Conservation (phyloP, 1,284 basidiomycete species). For the Blastosporella zonata region DNA sequence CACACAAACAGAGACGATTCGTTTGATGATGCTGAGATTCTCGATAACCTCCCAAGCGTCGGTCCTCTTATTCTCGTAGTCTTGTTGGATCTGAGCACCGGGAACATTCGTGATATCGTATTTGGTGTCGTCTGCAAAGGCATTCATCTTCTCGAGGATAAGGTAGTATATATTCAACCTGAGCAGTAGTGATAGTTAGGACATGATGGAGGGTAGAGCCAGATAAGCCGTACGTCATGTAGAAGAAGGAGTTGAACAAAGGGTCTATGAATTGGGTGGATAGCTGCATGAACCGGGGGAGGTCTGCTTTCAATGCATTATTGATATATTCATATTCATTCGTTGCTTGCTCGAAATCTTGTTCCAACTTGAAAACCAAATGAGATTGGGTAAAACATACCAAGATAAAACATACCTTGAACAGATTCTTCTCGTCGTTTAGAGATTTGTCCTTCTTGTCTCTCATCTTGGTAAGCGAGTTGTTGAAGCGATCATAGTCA, state of each 20-base stretch:
- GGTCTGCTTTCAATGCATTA: slow-evolving; percentile 86
- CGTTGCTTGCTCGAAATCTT: slow-evolving; percentile 94
- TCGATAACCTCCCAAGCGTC: slow-evolving; percentile 80
- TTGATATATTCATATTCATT: slow-evolving; percentile 99
- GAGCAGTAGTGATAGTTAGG: slow-evolving; percentile 8
- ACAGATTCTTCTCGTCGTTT: slow-evolving; percentile 91
- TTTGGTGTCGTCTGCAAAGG: slow-evolving; percentile 78
- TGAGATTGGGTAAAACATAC: slow-evolving; percentile 17
- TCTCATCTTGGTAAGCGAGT: slow-evolving; percentile 89
- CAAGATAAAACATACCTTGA: slow-evolving; percentile 64
- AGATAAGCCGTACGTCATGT: slow-evolving; percentile 85
- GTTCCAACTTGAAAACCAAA: slow-evolving; percentile 70
- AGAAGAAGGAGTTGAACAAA: slow-evolving; percentile 97
- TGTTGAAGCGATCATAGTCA: slow-evolving; percentile 97
- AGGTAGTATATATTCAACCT: slow-evolving; percentile 94
- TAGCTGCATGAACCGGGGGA: slow-evolving; percentile 89
- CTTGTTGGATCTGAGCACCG: slow-evolving; percentile 69
- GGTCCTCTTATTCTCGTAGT: slow-evolving; percentile 78
- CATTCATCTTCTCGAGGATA: slow-evolving; percentile 89
- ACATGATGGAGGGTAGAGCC: neutral
- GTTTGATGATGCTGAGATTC: slow-evolving; percentile 74
- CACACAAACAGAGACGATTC: slow-evolving; percentile 81
- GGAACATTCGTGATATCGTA: slow-evolving; percentile 70
- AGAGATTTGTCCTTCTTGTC: slow-evolving; percentile 97
- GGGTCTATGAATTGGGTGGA: slow-evolving; percentile 92